Conservation (phyloP, 192 early-diverging fungal species). For the Kappamyces sp. region DNA sequence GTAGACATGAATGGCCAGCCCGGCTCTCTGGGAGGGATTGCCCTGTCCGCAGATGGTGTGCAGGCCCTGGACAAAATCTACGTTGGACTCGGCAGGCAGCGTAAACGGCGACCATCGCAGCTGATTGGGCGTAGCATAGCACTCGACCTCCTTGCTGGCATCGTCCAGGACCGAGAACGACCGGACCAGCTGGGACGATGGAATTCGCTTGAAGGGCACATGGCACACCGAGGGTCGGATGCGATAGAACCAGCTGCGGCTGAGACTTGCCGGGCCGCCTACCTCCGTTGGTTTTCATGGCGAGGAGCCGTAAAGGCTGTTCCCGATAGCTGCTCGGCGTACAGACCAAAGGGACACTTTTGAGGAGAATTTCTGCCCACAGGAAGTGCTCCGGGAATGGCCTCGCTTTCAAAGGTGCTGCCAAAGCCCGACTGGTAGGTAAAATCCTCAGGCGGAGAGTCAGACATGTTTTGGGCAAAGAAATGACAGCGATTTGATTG, state of each 20-base stretch:
- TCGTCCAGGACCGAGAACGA: conserved; percentile 42
- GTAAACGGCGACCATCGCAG: conserved; percentile 90
- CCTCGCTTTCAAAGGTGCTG: conserved; percentile 82
- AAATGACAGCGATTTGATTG: too few relatives aligned
- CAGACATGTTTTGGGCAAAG: too few relatives aligned
- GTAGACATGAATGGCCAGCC: conserved; percentile 84
- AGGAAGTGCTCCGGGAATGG: conserved; percentile 73
- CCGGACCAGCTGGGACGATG: conserved; percentile 43
- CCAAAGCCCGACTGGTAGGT: conserved; percentile 85
- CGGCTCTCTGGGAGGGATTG: conserved; percentile 65
- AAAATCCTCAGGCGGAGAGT: too few relatives aligned
- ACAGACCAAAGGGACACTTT: conserved; percentile 78
- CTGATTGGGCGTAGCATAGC: conserved; percentile 74
- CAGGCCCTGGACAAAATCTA: conserved; percentile 81
- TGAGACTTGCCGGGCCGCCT: conserved; percentile 9
- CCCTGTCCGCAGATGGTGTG: conserved; percentile 78
- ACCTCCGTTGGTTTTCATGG: conserved; percentile 71
- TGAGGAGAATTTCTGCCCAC: conserved; percentile 80
- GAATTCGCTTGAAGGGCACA: conserved; percentile 51
- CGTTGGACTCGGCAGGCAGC: conserved; percentile 36
- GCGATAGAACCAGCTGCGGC: conserved; percentile 85
- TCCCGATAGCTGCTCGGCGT: conserved; percentile 92
- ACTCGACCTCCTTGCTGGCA: conserved; percentile 27
- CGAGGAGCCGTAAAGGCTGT: conserved; percentile 81
- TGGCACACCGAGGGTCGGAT: conserved; percentile 88